Percentiles rank a stretch among this genome's conserved stretches.
Conservation (phyloP, 192 early-diverging fungal genomes). For the Spizellomyces punctatus region DNA sequence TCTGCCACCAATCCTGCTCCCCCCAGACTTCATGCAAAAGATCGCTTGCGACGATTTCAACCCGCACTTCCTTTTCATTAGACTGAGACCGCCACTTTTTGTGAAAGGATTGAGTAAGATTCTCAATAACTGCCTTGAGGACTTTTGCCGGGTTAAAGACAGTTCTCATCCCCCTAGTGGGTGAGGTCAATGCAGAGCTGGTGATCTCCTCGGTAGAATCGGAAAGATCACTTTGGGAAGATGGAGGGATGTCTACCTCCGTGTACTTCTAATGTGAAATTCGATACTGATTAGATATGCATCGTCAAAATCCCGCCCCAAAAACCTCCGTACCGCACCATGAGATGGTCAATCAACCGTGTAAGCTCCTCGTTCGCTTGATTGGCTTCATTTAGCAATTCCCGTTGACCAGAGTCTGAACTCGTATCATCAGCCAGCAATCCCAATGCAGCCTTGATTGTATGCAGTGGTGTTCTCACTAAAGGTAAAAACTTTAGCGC, state of each 20-base stretch:
- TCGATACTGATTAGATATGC: not conserved
- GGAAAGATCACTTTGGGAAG: too few relatives aligned
- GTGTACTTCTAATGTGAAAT: not conserved
- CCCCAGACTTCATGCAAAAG: not conserved
- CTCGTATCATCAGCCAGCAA: not conserved
- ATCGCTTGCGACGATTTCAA: not conserved
- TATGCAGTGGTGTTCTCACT: conserved; percentile 1
- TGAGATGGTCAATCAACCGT: not conserved
- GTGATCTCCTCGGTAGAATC: too few relatives aligned
- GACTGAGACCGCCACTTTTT: not conserved
- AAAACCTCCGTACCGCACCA: not conserved
- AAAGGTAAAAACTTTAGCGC: not conserved
- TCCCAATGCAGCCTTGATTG: not conserved
- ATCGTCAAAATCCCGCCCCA: not conserved
- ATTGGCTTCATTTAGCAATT: not conserved
- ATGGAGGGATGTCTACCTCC: not conserved
- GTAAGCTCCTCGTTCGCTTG: not conserved
- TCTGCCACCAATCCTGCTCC: not conserved
- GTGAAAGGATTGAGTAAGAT: not conserved
- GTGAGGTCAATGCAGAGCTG: too few relatives aligned
- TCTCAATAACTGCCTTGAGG: not conserved
- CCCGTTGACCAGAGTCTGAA: not conserved
- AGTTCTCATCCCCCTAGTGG: not conserved
- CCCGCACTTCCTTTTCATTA: not conserved
- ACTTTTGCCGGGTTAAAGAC: not conserved